phyloP scores from a whole-genome alignment of 2,329 filamentous ascomycete genomes.

The Mycocentrospora acerina region DNA sequence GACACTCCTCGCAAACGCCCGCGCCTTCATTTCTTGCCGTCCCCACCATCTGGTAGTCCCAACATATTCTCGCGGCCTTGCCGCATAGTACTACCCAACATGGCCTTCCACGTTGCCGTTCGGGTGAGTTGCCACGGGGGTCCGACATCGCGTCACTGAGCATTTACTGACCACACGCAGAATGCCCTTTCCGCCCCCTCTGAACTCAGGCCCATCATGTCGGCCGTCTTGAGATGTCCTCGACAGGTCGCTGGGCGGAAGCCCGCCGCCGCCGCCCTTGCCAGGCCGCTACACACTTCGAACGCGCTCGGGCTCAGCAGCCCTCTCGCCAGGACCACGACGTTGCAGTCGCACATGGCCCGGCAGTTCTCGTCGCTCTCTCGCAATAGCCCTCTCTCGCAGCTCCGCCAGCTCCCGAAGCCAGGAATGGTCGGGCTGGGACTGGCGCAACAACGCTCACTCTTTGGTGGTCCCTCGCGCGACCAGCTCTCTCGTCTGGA shows the following conservation, averaged over 20 bases:
- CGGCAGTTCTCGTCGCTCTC: constrained; percentile 45
- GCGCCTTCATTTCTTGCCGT: constrained; percentile 19
- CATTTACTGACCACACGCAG: constrained; percentile 37
- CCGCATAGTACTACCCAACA: constrained; percentile 38
- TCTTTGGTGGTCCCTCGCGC: constrained; percentile 51
- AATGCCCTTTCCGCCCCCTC: constrained; percentile 44
- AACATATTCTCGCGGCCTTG: constrained; percentile 28
- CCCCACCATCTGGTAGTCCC: constrained; percentile 18
- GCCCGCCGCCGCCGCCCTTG: constrained; percentile 17
- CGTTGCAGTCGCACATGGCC: constrained; percentile 23
- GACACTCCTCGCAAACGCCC: constrained; percentile 15
- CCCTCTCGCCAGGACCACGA: constrained; percentile 33
- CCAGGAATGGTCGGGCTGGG: constrained; percentile 40
- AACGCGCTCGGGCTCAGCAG: constrained; percentile 36
- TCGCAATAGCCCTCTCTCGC: constrained; percentile 36
- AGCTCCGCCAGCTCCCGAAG: constrained; percentile 31
- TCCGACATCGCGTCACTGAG: constrained; percentile 20
- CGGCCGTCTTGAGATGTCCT: constrained; percentile 37
- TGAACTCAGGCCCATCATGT: constrained; percentile 46
- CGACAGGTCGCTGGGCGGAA: constrained; percentile 33
- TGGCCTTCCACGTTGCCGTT: constrained; percentile 55
- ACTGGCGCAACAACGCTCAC: constrained; percentile 46
- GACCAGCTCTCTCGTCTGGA: constrained; percentile 80
- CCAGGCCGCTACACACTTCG: constrained; percentile 21
- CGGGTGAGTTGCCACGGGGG: constrained; percentile 47